Base-by-base conservation (phyloP, 169 alveolate species). In the Eimeria praecox region DNA sequence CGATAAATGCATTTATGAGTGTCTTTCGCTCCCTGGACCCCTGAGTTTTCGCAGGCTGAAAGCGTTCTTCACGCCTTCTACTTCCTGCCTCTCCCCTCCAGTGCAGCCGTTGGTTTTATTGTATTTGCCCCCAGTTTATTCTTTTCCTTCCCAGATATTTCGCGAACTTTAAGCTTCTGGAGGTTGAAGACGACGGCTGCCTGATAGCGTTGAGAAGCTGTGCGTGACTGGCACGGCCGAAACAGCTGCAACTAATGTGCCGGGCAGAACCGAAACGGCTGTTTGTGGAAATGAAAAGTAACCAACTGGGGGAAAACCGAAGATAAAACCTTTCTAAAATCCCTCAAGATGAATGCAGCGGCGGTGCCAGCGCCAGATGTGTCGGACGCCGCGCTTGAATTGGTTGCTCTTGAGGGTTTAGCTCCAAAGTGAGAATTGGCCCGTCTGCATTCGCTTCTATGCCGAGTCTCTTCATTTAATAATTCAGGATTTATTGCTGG, bases 311-410 rank as follows among this genome's bases (percentile, higher is more conserved):
- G 59, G 27, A 22, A 77, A 40, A 77, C 33, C 24, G 44, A 42
- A 30, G 54, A 46, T 77, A 24, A 24, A 44, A 42, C 87, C 30
- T 22, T 42, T 44, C 35, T 27, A 42, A 42, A 20, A 20, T 44
- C 49, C 44, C 49, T 5, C 87, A 82, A 49, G 62, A 82, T 82
- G 90, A 82, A 82, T 82, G 90, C 90, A 82, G 90, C 90, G 44
- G 66, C 90, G 62, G 71, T 82, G 49, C 90, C 90, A 9, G 90
- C 71, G 38, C 90, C 90, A 52, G 90, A 82, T 82, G 49, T 82
- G 49, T 49, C 90, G 56, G 90, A 49, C 52, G 90, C 90, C 30
- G 90, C 69, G 14, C 90, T 82, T 33, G 90, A 82, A 20, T 49
- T 82, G 46, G 90, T 52, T 49, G 90, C 90, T 3, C 90, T 82